Percentiles rank a stretch among this genome's conserved stretches.
Conservation (phyloP, 192 early-diverging fungal genomes). For the Coemansia sp. region DNA sequence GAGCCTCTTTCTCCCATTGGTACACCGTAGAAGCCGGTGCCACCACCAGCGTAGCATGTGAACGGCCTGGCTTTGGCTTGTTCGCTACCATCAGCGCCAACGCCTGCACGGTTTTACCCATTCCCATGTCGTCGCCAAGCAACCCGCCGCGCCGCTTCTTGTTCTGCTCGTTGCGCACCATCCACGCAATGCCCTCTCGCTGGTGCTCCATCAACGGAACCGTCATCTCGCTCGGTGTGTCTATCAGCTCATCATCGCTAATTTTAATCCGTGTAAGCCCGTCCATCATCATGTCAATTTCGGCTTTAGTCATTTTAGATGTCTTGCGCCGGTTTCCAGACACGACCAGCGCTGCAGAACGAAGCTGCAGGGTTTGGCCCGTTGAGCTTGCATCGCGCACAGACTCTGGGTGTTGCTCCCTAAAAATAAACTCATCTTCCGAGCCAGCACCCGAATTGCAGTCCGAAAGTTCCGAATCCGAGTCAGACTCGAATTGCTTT, state of each 20-base stretch:
- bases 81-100: constrained; percentile 61
- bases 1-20: constrained; percentile 74
- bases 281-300: constrained; percentile 2
- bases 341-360: no score
- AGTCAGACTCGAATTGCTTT: no score
- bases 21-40: constrained; percentile 67
- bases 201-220: constrained; percentile 58
- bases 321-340: no score
- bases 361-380: no score
- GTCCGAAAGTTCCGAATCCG: no score
- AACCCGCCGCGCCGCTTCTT: constrained; percentile 54
- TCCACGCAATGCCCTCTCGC: constrained; percentile 61
- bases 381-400: no score
- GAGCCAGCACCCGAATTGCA: no score
- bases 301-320: background rate
- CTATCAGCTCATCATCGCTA: constrained; percentile 12
- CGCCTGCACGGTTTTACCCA: constrained; percentile 76
- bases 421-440: no score
- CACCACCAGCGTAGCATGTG: constrained; percentile 65
- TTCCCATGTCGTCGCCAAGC: constrained; percentile 69
- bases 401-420: no score
- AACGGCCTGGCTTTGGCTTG: constrained; percentile 15
- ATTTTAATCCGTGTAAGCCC: constrained; percentile 7
- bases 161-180: constrained; percentile 57
- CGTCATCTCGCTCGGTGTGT: constrained; percentile 54